Evolutionary conservation across 140 eudicot genomes (phyloP).

Genomic region (Cichorium intybus): DNA sequence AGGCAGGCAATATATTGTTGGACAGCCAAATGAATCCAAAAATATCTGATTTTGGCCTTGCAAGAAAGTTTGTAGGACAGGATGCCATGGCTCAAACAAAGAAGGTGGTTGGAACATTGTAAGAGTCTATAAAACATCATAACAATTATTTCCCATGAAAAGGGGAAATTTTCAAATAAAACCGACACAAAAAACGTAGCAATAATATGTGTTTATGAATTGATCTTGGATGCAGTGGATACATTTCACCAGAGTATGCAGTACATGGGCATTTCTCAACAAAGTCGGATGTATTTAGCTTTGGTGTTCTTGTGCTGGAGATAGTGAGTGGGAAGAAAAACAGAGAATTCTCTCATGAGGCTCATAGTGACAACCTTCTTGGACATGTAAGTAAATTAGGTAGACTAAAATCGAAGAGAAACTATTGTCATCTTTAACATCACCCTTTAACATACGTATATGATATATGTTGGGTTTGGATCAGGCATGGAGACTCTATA

Average conservation of each 20-base stretch:
- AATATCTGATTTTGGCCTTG: constrained; percentile 30
- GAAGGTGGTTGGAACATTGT: constrained; percentile 26
- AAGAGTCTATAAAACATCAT: constrained; percentile 10
- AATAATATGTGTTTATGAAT: neutral
- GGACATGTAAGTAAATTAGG: constrained; percentile 13
- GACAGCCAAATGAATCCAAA: constrained; percentile 28
- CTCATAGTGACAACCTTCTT: no score
- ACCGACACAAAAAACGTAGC: no score
- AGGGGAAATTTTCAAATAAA: no score
- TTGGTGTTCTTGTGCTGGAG: constrained; percentile 13
- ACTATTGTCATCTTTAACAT: neutral
- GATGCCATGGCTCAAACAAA: constrained; percentile 18
- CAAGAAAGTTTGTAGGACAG: constrained; percentile 27
- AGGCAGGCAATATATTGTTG: constrained; percentile 27
- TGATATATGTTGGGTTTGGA: neutral
- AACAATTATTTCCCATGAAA: neutral
- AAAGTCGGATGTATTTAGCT: constrained; percentile 38
- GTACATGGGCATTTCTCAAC: constrained; percentile 25
- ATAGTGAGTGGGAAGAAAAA: constrained; percentile 19
- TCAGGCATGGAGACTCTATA: constrained; percentile 35
- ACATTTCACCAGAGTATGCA: no score
- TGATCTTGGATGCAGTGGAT: neutral
- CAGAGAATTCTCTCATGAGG: no score
- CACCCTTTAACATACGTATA: neutral
- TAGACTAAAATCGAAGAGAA: neutral